These are phyloP conservation scores for Sclerotinia subarctica DNA, from an alignment of 2,329 filamentous ascomycete species.

Conservation along the genomic window DNA sequence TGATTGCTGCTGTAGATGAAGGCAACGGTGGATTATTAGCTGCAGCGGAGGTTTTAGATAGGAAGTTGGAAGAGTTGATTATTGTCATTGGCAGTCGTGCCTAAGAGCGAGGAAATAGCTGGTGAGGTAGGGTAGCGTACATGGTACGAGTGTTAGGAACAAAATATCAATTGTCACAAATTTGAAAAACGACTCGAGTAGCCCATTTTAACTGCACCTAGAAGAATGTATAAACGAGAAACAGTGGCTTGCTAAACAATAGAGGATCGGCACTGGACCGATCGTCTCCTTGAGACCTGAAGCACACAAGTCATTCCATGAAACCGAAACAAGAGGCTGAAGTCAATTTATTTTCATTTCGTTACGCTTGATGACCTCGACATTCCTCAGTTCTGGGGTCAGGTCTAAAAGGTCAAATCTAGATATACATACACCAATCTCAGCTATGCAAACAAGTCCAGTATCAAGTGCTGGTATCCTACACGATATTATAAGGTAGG, in stretches of 20 bases:
- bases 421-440: conserved; percentile 34
- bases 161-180: not conserved
- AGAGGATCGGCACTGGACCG: not conserved
- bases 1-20: conserved; percentile 23
- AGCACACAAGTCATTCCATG: not conserved
- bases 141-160: too few relatives aligned
- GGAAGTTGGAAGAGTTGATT: conserved; percentile 25
- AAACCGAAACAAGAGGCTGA: not conserved
- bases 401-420: conserved; percentile 9
- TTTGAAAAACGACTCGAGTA: not conserved
- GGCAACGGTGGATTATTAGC: conserved; percentile 20
- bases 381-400: not conserved
- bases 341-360: conserved; percentile 10
- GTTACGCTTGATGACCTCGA: conserved; percentile 12
- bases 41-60: conserved; percentile 26
- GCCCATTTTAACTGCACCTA: not conserved
- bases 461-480: conserved; percentile 8
- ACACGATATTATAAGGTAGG: conserved; percentile 23
- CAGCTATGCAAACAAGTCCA: conserved; percentile 35
- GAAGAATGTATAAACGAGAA: too few relatives aligned
- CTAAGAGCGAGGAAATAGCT: not conserved
- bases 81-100: conserved; percentile 9
- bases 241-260: not conserved
- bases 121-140: too few relatives aligned
- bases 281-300: not conserved